Base-by-base conservation (phyloP, 208 protist genomes). In the Leishmania major region DNA sequence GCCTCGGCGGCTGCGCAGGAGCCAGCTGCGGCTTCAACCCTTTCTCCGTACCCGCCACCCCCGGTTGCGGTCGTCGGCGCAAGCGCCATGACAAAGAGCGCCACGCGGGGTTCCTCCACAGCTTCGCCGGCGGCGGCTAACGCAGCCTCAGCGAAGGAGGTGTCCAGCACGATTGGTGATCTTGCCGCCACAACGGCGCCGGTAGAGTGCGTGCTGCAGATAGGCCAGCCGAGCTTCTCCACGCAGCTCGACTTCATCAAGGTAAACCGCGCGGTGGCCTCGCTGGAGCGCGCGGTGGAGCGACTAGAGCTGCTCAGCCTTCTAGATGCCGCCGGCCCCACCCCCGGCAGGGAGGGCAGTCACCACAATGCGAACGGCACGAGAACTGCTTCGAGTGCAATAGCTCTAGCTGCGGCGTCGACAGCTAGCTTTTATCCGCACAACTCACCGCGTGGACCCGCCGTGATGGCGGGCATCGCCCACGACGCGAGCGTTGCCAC, bases 231-330 rank as follows among this genome's bases (percentile, higher is more conserved):
- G 10, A 71, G 71, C 78, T 90, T 94, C 57, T 72, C 90, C 40
- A 85, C 90, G 19, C 80, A 86, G 49, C 72, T 95, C 22, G 82
- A 84, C 78, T 94, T 96, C 67, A 75, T 97, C 78, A 82, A 92
- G 28, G 86, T 87, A 17, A 95, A 97, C 82, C 94, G 96, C 47
- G 85, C 92, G 43, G 92, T 97, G 43, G 84, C 94, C 6, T 93
- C 88, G n/a, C 78, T 98, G 28, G 92, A 97, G 84, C 95, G 95
- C 80, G 93, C 93, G 1, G 85, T 98, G 62, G 94, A 97, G 89
- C 94, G 94, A n/a, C 90, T 98, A 37, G 93, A 97, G 88, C 92
- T 98, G 45, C 90, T 98, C 49, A 84, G 72, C 17, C 83, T 97
- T 8, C 87, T 98, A 15, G 91, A 96, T 72, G 87, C 91, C 6